phyloP scores from a whole-genome alignment of 495 filamentous ascomycete species.

The Aspergillus hancockii region DNA sequence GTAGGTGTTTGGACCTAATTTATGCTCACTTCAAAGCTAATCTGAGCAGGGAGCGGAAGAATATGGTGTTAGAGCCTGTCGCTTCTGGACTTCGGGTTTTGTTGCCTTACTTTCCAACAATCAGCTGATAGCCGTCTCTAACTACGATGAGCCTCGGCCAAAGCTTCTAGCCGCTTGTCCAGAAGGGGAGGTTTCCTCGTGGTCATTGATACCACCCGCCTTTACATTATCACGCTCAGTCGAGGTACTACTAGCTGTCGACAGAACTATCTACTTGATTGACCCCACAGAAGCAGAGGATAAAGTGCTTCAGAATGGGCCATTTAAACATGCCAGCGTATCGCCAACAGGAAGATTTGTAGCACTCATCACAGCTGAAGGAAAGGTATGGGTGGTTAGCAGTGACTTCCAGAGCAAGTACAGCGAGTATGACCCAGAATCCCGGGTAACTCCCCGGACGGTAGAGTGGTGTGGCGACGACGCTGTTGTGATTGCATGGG shows the following conservation, averaged over 20 bases:
- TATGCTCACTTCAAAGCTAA: not conserved
- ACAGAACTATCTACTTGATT: conserved; percentile 79
- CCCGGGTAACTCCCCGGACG: conserved; percentile 81
- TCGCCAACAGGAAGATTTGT: conserved; percentile 89
- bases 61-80: conserved; percentile 79
- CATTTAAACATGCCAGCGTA: conserved; percentile 85
- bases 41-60: conserved; percentile 73
- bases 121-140: conserved; percentile 78
- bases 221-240: conserved; percentile 93
- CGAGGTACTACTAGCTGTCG: conserved; percentile 86
- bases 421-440: conserved; percentile 87
- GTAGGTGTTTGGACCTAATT: conserved; percentile 39
- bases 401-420: conserved; percentile 90
- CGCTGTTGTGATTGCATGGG: conserved; percentile 92
- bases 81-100: conserved; percentile 88
- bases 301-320: conserved; percentile 83
- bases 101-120: conserved; percentile 93
- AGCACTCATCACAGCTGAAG: conserved; percentile 80
- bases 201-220: conserved; percentile 85
- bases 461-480: conserved; percentile 97
- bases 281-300: conserved; percentile 91
- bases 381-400: conserved; percentile 89
- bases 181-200: conserved; percentile 78
- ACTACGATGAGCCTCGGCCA: conserved; percentile 88
- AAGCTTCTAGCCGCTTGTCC: conserved; percentile 78